Conservation (phyloP, 208 protist species). For the Herpetomonas tarakana region DNA sequence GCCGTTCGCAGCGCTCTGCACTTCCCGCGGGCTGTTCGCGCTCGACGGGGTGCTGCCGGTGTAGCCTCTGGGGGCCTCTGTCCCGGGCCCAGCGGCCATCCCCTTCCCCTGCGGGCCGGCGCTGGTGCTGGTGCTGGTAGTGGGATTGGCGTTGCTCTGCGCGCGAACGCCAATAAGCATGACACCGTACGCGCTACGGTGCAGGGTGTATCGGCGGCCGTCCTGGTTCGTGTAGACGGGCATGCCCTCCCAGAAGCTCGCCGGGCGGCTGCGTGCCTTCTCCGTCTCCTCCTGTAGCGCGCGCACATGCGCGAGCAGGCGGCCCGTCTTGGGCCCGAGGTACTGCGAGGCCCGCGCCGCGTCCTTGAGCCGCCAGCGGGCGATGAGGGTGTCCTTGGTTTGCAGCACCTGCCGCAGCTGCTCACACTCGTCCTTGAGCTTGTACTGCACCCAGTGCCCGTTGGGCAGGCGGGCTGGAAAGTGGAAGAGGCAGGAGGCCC, state of each 20-base stretch:
- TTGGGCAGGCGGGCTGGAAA: slow-evolving; percentile 28
- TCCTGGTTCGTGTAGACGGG: slow-evolving; percentile 55
- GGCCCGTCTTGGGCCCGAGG: slow-evolving; percentile 41
- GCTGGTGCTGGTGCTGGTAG: neutral
- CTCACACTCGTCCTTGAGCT: slow-evolving; percentile 83
- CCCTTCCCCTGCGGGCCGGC: too few species aligned
- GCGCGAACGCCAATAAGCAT: slow-evolving; percentile 77
- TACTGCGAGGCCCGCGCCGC: slow-evolving; percentile 34
- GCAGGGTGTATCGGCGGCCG: slow-evolving; percentile 66
- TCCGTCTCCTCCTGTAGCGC: slow-evolving; percentile 66
- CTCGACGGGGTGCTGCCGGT: too few species aligned
- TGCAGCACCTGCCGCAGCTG: slow-evolving; percentile 71
- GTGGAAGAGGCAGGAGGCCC: slow-evolving; percentile 69
- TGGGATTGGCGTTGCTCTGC: neutral
- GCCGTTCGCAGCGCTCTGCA: too few species aligned
- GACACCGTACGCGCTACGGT: slow-evolving; percentile 47
- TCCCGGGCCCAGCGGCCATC: too few species aligned
- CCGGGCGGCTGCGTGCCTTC: slow-evolving; percentile 39
- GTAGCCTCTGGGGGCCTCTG: too few species aligned
- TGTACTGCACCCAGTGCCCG: slow-evolving; percentile 80
- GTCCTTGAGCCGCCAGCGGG: slow-evolving; percentile 50
- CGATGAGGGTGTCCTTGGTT: slow-evolving; percentile 74
- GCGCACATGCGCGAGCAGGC: slow-evolving; percentile 57
- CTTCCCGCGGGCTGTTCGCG: too few species aligned
- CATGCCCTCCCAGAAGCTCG: slow-evolving; percentile 26